phyloP scores from a whole-genome alignment of 495 filamentous ascomycete species.

The Parathielavia hyrcaniae region DNA sequence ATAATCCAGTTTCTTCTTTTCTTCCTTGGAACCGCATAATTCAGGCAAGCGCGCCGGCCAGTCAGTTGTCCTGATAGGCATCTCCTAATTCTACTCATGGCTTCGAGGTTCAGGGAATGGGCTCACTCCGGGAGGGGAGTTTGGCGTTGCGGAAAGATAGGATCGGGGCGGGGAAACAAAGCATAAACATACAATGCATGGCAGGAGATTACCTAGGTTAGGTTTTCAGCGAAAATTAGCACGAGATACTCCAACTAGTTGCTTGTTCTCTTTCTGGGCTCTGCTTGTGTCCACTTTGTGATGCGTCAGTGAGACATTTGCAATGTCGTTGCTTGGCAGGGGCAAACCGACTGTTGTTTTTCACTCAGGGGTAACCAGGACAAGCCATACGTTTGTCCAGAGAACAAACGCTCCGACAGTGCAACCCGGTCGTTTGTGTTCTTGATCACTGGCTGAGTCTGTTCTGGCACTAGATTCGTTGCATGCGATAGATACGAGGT shows the following conservation, averaged over 20 bases:
- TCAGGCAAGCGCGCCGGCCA: neutral
- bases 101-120: neutral
- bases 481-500: too few species aligned
- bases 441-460: too few species aligned
- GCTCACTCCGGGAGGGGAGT: neutral
- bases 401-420: too few species aligned
- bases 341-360: neutral
- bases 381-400: too few species aligned
- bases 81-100: neutral
- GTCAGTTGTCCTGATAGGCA: neutral
- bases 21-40: neutral
- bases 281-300: neutral
- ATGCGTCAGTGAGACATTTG: too few species aligned
- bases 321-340: constrained; percentile 6
- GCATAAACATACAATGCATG: neutral
- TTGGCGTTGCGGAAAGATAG: neutral
- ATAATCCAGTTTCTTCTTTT: constrained; percentile 1
- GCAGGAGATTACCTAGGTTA: neutral
- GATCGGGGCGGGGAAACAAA: neutral
- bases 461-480: too few species aligned
- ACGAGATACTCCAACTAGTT: too few species aligned
- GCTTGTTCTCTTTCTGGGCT: too few species aligned
- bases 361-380: neutral
- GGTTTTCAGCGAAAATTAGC: neutral
- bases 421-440: too few species aligned